Base-by-base conservation (phyloP, 192 early-diverging fungal species). In the Dissophora globulifera region DNA sequence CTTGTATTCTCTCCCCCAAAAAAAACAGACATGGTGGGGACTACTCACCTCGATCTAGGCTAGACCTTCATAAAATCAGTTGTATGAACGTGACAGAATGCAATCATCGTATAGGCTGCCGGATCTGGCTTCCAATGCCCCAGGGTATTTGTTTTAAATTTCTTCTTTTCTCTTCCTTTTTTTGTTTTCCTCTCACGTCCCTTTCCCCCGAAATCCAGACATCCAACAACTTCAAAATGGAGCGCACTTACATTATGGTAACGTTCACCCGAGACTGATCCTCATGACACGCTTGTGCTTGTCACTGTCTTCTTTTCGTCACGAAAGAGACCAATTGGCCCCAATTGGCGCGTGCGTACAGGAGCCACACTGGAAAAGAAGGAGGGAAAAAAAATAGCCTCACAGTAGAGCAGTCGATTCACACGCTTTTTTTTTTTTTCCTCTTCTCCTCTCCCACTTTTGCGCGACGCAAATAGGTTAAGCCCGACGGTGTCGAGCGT, bases 401-500 rank as follows among this genome's bases (percentile, higher is more conserved):
- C n/a, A n/a, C n/a, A n/a, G n/a, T n/a, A n/a, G n/a, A n/a, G n/a
- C n/a, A n/a, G n/a, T n/a, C n/a, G n/a, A n/a, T 38, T 13, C 35
- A 38, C 35, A 38, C 13, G 29, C 19, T 42, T 20, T 25, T 43
- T 25, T 49, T 32, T 45, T 19, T 11, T 49, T n/a, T 11, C 11
- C 0, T 1, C 47, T 46, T 12, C 91, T 58, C 89, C 19, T 55
- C 32, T 57, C 22, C 20, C 29, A 10, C 35, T 17, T 30, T 30
- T 7, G 7, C n/a, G 16, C 43, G 16, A 45, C n/a, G n/a, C n/a
- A 45, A 33, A 54, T 66, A 76, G 41, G 85, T 92, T 79, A 89
- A 93, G 86, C 92, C 93, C 56, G 91, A 94, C 76, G 93, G 93
- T 56, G 91, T 92, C 33, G 90, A 95, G 83, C 89, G 96, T 50